Base-by-base conservation (phyloP, 495 filamentous ascomycete genomes). In the Jackrogersella multiformis region DNA sequence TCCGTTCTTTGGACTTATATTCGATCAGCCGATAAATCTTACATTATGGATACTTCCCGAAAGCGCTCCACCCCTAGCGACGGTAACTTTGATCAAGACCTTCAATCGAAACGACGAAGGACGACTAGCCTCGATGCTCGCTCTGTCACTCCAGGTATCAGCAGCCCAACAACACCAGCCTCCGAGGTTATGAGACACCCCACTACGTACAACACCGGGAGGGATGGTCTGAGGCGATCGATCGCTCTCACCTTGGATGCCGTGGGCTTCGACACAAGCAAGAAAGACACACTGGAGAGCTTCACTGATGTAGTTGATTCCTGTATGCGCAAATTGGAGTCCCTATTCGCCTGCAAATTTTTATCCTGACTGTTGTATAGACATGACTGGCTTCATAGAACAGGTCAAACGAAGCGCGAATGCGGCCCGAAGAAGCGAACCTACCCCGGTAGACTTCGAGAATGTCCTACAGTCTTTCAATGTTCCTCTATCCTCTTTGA, bases 361-460 rank as follows among this genome's bases (percentile, higher is more conserved):
- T 9, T 5, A 20, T 24, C 15, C 68, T 73, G 52, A 73, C 53
- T 61, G 35, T 36, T n/a, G 9, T 16, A 4, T 46, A 83, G 81
- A 82, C 51, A 53, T 80, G 16, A 38, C 44, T 0, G 71, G 67
- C 1, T 66, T 82, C 1, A 55, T 73, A 9, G 42, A 74, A 7
- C 64, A 75, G 13, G 53, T 81, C 34, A 75, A 74, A 57, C 59
- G 52, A n/a, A 52, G 63, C 20, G 71, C 78, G 9, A 73, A 78
- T 30, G 70, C 73, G 1, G 66, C 81, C 5, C 74, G 81, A 34
- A 74, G 81, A 32, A 67, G 74, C 0, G 46, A 76, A 4, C 72
- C 75, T 3, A 68, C 74, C 4, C 81, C 80, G 0, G 45, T 52
- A 21, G 81, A 84, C 46, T 82, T 79, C 44, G 80, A 82, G 58